Evolutionary conservation across 2,329 filamentous ascomycete species (phyloP), one percentile per base, ranked within the genome.

Genomic region (Phyllosticta citriasiana): DNA sequence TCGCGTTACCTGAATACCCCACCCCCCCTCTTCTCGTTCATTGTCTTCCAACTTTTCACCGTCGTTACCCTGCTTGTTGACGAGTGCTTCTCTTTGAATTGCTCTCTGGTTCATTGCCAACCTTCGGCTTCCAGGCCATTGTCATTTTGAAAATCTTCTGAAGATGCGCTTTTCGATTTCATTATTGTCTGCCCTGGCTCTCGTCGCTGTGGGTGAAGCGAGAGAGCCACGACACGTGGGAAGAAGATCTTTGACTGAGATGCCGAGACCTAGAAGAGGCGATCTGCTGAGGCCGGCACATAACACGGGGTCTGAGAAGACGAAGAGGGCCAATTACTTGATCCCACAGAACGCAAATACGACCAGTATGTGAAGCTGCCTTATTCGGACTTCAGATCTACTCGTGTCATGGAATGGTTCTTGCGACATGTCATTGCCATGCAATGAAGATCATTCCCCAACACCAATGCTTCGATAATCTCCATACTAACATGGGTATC

Each of bases 301-400:
- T 14, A 47, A n/a, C n/a, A 7, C 40, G 3, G 14, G n/a, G 19
- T 16, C 25, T 25, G 8, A 53, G 22, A 52, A 61, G 27, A 19
- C 4, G 26, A 57, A 57, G 55, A 54, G 55, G 27, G 59, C 59
- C 51, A 51, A 62, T n/a, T 55, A 26, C 53, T 70, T 78, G 25
- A 73, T 79, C 61, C 73, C 73, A 1, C 76, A 77, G 65, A 78
- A 72, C 57, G 68, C 67, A 10, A 73, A 74, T 62, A 77, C 74
- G n/a, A 71, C 71, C 33, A 73, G 69, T 70, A 64, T 22, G 68
- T 66, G 16, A 10, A 22, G 2, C 19, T 22, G 19, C 19, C 19
- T 22, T 22, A 22, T 22, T 22, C 19, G 19, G 19, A 22, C 19
- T 22, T 22, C 19, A 22, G 19, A 22, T 22, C 19, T 2, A 22